These are phyloP conservation scores for Amyloporia xantha DNA, from an alignment of 768 basidiomycete species.

Conservation along the genomic window DNA sequence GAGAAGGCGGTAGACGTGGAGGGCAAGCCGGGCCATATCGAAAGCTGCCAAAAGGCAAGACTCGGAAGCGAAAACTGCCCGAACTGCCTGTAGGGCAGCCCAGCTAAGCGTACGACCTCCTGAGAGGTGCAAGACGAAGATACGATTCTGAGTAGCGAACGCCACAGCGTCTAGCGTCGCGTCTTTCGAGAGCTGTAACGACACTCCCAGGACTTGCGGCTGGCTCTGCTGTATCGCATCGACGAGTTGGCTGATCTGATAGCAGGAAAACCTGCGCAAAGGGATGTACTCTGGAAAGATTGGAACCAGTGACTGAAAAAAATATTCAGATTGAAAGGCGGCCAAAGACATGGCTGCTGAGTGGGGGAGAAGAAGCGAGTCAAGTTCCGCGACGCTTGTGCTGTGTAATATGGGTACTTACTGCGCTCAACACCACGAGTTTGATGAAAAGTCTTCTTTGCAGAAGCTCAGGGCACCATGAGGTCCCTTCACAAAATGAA, in stretches of 20 bases:
- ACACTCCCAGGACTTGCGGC: constrained; percentile 9
- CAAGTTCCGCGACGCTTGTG: too few species aligned
- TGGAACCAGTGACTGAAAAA: neutral
- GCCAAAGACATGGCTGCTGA: too few species aligned
- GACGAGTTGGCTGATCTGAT: neutral
- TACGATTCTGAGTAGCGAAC: constrained; percentile 5
- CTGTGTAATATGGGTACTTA: too few species aligned
- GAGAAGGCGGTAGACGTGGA: constrained; percentile 25
- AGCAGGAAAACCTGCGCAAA: neutral
- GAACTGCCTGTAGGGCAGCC: neutral
- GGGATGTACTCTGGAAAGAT: neutral
- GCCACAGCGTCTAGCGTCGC: constrained; percentile 9
- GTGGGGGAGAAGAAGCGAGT: too few species aligned
- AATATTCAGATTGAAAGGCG: neutral
- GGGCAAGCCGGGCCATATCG: constrained; percentile 28
- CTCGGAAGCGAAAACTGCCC: neutral
- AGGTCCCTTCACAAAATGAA: too few species aligned
- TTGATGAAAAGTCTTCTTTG: too few species aligned
- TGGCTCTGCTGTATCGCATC: neutral
- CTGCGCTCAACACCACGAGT: too few species aligned
- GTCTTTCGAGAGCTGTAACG: constrained; percentile 7
- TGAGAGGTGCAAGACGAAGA: constrained; percentile 3
- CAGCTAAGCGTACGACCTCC: neutral
- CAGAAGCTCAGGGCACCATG: too few species aligned
- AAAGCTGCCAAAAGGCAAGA: constrained; percentile 22